Base-by-base conservation (phyloP, 73 alveolate species). In the Paramecium primaurelia region DNA sequence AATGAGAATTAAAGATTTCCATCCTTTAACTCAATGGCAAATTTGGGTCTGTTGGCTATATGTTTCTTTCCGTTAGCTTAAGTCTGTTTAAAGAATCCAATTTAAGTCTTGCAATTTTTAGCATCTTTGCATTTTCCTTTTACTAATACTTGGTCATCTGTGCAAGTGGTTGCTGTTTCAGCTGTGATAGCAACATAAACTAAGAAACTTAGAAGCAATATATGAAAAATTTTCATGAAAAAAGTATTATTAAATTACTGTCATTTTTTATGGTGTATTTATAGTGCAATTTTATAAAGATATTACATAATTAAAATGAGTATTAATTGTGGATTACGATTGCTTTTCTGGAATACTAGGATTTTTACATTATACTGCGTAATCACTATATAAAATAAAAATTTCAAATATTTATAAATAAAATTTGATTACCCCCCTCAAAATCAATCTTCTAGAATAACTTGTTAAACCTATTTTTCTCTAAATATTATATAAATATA, bases 101-200 rank as follows among this genome's bases (percentile, higher is more conserved):
- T 54, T 54, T 54, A 54, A 6, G 69, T 28, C 28, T 28, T 64
- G 51, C 84, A 64, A 64, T 28, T 64, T 28, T 28, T 32, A 5
- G 84, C 84, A 64, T 64, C 84, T 28, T 64, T 34, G 28, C 84
- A 64, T 7, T 64, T 28, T 64, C 84, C 84, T 34, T 64, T 64
- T 1, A 64, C 49, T 11, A 32, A 14, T 8, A 64, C 84, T 26
- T 64, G 84, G 28, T 64, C 84, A 25, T 64, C 84, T 32, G 84
- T 64, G 8, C 84, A 64, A 16, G 69, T 54, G 20, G 69, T 54
- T 54, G 30, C 69, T 54, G 69, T 54, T 18, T 54, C 69, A 5
- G 69, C 69, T 16, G 34, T 22, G 14, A n/a, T 54, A 18, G 69
- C 32, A 18, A 54, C 69, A 54, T 54, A 54, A 16, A 54, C 69